Percentiles rank a stretch among this genome's conserved stretches.
These are phyloP conservation scores for Vairimorpha apis DNA, from an alignment of 371 early-diverging fungal species.

Conservation along the genomic window DNA sequence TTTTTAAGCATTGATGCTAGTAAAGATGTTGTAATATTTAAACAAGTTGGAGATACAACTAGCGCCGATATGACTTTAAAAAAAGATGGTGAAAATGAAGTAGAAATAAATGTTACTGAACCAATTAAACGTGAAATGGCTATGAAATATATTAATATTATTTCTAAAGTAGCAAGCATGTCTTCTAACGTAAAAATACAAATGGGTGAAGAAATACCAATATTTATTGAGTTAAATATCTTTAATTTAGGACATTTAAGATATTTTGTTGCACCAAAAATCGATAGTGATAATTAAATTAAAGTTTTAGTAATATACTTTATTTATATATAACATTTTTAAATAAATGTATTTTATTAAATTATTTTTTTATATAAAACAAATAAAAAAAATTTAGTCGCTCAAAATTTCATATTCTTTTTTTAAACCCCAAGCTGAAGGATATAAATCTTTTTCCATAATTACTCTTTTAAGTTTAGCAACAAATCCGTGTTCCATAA, in stretches of 20 bases:
- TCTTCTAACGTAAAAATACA: slow-evolving; percentile 38
- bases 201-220: slow-evolving; percentile 43
- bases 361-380: too few species aligned
- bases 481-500: slow-evolving; percentile 83
- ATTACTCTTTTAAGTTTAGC: slow-evolving; percentile 97
- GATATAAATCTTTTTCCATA: slow-evolving; percentile 98
- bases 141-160: slow-evolving; percentile 58
- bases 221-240: slow-evolving; percentile 54
- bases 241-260: slow-evolving; percentile 43
- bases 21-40: slow-evolving; percentile 40
- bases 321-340: not conserved
- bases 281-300: slow-evolving; percentile 23
- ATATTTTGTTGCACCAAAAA: slow-evolving; percentile 58
- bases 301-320: not conserved
- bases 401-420: slow-evolving; percentile 50
- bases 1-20: slow-evolving; percentile 40
- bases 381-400: slow-evolving; percentile 17
- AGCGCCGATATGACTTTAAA: slow-evolving; percentile 35
- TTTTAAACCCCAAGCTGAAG: slow-evolving; percentile 87
- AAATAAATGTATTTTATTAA: too few species aligned
- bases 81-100: slow-evolving; percentile 2
- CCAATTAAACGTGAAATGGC: slow-evolving; percentile 51
- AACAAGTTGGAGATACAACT: slow-evolving; percentile 49
- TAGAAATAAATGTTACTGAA: slow-evolving; percentile 21
- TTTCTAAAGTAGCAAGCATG: slow-evolving; percentile 39